Base-by-base conservation (phyloP, 805 yeast genomes). In the Lachancea quebecensis region DNA sequence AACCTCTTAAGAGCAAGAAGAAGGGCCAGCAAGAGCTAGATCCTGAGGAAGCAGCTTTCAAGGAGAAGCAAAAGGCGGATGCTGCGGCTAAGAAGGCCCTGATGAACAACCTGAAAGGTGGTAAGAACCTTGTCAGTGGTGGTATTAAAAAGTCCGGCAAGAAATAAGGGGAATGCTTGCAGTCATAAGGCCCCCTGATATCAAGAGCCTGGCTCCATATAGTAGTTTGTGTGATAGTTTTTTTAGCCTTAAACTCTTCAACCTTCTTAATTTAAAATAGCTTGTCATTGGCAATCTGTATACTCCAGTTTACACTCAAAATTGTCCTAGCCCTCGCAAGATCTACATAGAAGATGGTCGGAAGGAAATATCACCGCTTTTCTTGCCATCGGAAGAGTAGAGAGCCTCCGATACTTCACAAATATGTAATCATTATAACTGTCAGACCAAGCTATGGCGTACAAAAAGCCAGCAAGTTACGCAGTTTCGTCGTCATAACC, bases 11-110 rank as follows among this genome's bases (percentile, higher is more conserved):
- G 62, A 85, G 91, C 56, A 91, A 86, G 71, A 79, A 83, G 82
- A 88, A 88, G 78, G 76, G 77, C 60, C 73, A 72, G 46, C 84
- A 81, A 50, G 88, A 83, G 28, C 65, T 69, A 50, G 95, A 89
- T 65, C 96, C 90, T 2, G 97, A 90, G 48, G 97, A 89, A 52
- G 45, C 74, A 27, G 96, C 96, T 4, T 89, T 81, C 77, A 87
- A 87, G 73, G 91, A 84, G 60, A 90, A 89, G 75, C 95, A 88
- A 72, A 87, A 84, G 67, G 96, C 95, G 47, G 97, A 86, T 51
- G 96, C 91, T 56, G 85, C 85, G 62, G 96, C 96, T 28, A 82
- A 81, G 70, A 91, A 90, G 70, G 95, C 85, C 44, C 76, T 91
- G 81, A 88, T 91, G 53, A 79, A 83, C 42, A 80, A 85, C 68